Conservation (phyloP, 345 rosid species). For the Melaleuca quinquenervia region DNA sequence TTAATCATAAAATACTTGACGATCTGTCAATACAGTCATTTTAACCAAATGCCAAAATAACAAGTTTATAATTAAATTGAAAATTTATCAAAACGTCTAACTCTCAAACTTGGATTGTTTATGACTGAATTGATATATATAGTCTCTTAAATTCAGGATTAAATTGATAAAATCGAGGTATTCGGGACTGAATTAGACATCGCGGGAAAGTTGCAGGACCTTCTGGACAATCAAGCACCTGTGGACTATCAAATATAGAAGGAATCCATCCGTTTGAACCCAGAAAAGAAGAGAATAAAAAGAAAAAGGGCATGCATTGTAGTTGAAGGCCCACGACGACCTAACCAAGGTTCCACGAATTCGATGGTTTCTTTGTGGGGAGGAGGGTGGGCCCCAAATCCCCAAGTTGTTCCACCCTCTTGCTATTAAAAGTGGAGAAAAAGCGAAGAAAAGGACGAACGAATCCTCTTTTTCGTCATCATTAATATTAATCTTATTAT, state of each 20-base stretch:
- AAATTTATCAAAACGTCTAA: no score
- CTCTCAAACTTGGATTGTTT: no score
- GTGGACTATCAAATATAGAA: neutral
- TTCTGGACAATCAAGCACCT: no score
- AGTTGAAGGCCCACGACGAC: neutral
- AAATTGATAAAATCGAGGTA: no score
- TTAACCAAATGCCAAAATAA: no score
- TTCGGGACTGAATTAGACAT: no score
- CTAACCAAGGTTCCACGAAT: neutral
- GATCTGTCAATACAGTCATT: no score
- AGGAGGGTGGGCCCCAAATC: neutral
- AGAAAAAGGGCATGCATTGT: neutral
- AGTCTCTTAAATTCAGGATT: no score
- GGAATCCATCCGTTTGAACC: neutral
- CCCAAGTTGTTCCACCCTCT: neutral
- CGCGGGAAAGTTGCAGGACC: no score
- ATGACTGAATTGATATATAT: no score
- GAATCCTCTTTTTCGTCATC: neutral
- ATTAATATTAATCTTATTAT: neutral
- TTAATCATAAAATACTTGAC: no score
- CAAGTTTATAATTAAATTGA: no score
- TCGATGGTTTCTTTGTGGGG: neutral
- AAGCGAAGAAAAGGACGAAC: neutral
- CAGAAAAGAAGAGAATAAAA: accelerated
- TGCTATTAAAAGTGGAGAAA: neutral